Evolutionary conservation across 352 stramenopile genomes (phyloP).

Genomic region (Phytophthora macrochlamydospora): DNA sequence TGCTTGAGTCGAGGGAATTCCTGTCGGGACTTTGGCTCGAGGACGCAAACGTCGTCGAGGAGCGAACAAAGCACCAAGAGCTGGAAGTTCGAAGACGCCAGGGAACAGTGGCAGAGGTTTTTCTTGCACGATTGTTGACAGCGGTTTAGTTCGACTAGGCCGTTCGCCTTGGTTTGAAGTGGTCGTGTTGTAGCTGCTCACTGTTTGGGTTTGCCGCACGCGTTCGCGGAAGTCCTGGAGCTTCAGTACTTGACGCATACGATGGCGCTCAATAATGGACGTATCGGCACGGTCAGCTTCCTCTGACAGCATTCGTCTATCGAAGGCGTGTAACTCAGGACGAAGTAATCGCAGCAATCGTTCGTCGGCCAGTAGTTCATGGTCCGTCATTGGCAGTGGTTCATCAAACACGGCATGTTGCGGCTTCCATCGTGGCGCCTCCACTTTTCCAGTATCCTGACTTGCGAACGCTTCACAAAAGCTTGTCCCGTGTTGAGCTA

Average conservation of each 20-base stretch:
- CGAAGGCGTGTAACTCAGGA: constrained; percentile 63
- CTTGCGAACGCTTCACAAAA: constrained; percentile 30
- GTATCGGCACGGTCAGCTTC: constrained; percentile 38
- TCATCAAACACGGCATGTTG: constrained; percentile 59
- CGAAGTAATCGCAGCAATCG: constrained; percentile 65
- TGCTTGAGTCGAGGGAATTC: constrained; percentile 4
- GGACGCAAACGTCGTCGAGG: constrained; percentile 57
- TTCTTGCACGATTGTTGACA: constrained; percentile 86
- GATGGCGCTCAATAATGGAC: constrained; percentile 57
- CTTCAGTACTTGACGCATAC: constrained; percentile 50
- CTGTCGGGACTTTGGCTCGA: constrained; percentile 30
- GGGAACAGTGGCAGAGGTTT: constrained; percentile 81
- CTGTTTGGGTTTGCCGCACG: constrained; percentile 40
- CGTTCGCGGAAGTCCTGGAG: constrained; percentile 72
- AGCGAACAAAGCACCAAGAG: constrained; percentile 59
- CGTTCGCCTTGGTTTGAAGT: constrained; percentile 20
- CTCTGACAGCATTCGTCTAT: constrained; percentile 50
- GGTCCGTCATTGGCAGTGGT: constrained; percentile 66
- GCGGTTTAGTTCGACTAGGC: constrained; percentile 27
- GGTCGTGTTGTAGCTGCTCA: constrained; percentile 27
- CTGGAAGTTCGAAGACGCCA: constrained; percentile 64
- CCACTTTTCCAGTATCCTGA: constrained; percentile 26
- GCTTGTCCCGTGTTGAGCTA: constrained; percentile 52
- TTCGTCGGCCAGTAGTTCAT: constrained; percentile 63
- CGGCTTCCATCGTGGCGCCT: constrained; percentile 25